phyloP scores from a whole-genome alignment of 2,329 filamentous ascomycete species.

The Clonostachys solani region DNA sequence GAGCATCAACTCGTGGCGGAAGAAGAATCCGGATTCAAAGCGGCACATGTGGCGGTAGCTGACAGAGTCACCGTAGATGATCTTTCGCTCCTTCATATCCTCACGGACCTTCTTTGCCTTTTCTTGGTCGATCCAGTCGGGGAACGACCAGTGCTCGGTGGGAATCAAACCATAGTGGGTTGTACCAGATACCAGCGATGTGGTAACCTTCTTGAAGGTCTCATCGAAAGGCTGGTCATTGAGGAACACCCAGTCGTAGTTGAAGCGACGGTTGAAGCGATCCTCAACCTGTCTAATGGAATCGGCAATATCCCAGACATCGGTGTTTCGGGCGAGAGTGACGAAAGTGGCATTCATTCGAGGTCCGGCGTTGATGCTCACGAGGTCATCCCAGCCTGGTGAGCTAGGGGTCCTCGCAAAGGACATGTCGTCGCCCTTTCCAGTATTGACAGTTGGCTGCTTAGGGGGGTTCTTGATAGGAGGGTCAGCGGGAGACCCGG shows the following conservation, averaged over 20 bases:
- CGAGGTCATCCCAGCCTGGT: slow-evolving; percentile 46
- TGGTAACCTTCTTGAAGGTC: slow-evolving; percentile 88
- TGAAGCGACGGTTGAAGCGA: slow-evolving; percentile 93
- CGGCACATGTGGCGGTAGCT: slow-evolving; percentile 99
- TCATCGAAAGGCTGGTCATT: slow-evolving; percentile 95
- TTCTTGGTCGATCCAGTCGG: slow-evolving; percentile 91
- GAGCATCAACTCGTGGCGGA: slow-evolving; percentile 87
- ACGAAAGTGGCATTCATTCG: slow-evolving; percentile 98
- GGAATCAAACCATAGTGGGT: slow-evolving; percentile 89
- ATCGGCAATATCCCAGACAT: slow-evolving; percentile 94
- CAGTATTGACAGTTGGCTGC: no score
- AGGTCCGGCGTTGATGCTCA: slow-evolving; percentile 54
- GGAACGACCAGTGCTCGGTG: slow-evolving; percentile 95
- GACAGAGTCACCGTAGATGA: slow-evolving; percentile 96
- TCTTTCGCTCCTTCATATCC: slow-evolving; percentile 90
- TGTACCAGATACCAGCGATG: slow-evolving; percentile 84
- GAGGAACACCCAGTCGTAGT: slow-evolving; percentile 99
- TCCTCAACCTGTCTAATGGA: slow-evolving; percentile 97
- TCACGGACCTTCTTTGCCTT: slow-evolving; percentile 86
- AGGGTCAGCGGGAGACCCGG: background rate
- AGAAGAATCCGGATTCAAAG: slow-evolving; percentile 99
- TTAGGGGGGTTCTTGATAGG: slow-evolving; percentile 1
- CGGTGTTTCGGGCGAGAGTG: slow-evolving; percentile 85
- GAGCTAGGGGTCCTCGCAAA: slow-evolving; percentile 49
- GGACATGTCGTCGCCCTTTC: slow-evolving; percentile 30